phyloP scores from a whole-genome alignment of 208 protist genomes.

The Leishmania turanica region DNA sequence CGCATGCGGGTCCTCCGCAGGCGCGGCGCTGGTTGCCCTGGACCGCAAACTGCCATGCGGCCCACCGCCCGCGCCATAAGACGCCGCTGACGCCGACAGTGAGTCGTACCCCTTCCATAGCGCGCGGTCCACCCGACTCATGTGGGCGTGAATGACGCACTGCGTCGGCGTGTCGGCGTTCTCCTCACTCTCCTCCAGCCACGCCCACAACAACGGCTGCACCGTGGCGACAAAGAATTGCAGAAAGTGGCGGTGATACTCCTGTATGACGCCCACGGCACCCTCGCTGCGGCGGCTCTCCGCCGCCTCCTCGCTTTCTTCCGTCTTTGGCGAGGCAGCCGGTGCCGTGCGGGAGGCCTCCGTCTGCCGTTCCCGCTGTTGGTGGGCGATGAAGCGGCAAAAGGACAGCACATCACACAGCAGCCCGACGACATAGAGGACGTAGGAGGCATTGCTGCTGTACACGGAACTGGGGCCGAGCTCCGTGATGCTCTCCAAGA shows the following conservation, averaged over 20 bases:
- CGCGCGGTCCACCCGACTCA: constrained; percentile 48
- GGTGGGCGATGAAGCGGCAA: constrained; percentile 35
- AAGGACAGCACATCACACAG: constrained; percentile 63
- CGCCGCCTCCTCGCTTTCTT: not conserved
- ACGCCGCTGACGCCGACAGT: not conserved
- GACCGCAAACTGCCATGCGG: not conserved
- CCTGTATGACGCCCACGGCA: constrained; percentile 19
- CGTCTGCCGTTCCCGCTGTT: constrained; percentile 5
- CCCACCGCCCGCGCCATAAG: not conserved
- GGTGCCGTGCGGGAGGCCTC: not conserved
- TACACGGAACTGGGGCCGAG: constrained; percentile 76
- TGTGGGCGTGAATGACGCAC: constrained; percentile 70
- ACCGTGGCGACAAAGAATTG: constrained; percentile 36
- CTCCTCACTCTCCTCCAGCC: constrained; percentile 59
- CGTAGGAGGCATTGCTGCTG: constrained; percentile 75
- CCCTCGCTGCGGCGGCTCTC: constrained; percentile 3
- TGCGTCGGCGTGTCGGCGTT: constrained; percentile 74
- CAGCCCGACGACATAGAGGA: constrained; percentile 69
- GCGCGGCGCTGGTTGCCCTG: not conserved
- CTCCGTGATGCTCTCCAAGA: constrained; percentile 53
- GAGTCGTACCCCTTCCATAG: constrained; percentile 39
- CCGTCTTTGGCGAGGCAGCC: not conserved
- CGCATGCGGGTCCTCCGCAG: not conserved
- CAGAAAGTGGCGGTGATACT: constrained; percentile 34
- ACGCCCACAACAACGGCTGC: constrained; percentile 47